Evolutionary conservation across 164 flowering plant species (phyloP).

Genomic region (Magnolia officinalis): DNA sequence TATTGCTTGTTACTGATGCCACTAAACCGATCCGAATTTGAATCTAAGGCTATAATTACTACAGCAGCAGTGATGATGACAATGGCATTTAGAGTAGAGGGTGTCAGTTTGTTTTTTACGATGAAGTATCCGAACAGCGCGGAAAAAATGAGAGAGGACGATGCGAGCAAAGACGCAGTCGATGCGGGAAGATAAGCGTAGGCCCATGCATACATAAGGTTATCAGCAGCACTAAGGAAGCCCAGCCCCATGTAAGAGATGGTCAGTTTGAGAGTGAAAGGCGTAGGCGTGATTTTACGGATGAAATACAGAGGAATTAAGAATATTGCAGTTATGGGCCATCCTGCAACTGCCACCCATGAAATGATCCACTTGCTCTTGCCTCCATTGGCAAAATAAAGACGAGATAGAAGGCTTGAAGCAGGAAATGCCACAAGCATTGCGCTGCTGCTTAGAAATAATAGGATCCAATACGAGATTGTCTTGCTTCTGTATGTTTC

Average conservation of each 20-base stretch:
- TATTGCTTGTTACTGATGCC: constrained; percentile 51
- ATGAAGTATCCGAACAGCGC: constrained; percentile 65
- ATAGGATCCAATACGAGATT: constrained; percentile 66
- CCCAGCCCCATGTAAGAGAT: constrained; percentile 63
- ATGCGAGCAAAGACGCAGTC: constrained; percentile 79
- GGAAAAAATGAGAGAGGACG: constrained; percentile 77
- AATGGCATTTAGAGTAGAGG: constrained; percentile 56
- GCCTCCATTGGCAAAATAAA: constrained; percentile 78
- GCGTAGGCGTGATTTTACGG: constrained; percentile 45
- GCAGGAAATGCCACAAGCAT: constrained; percentile 95
- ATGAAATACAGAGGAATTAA: constrained; percentile 55
- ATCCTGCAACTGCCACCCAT: constrained; percentile 93
- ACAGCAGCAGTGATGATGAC: constrained; percentile 75
- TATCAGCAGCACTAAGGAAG: constrained; percentile 82
- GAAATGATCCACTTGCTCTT: constrained; percentile 92
- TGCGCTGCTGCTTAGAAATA: constrained; percentile 50
- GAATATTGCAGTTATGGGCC: constrained; percentile 69
- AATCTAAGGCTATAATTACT: constrained; percentile 78
- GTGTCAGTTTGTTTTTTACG: constrained; percentile 63
- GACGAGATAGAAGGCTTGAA: constrained; percentile 75
- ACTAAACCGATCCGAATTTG: constrained; percentile 66
- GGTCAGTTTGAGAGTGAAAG: constrained; percentile 46
- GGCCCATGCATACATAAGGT: constrained; percentile 86
- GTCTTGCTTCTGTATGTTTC: constrained; percentile 54
- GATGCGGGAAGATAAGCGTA: constrained; percentile 93